phyloP scores from a whole-genome alignment of 768 basidiomycete genomes.

The Suillus cothurnatus region DNA sequence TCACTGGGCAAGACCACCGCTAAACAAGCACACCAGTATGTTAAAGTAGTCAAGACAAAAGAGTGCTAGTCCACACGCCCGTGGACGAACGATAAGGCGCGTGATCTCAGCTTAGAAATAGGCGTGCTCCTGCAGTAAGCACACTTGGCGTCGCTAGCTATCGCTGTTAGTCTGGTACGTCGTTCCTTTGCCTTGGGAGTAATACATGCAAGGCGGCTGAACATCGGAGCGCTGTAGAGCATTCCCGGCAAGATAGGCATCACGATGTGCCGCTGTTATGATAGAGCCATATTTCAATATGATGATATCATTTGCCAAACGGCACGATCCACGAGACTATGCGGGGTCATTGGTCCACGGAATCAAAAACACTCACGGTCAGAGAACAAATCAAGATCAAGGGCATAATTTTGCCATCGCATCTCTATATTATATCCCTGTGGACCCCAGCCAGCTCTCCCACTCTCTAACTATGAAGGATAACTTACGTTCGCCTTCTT shows the following conservation, averaged over 20 bases:
- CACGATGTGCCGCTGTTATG: background rate
- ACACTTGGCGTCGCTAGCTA: background rate
- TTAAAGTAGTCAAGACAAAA: background rate
- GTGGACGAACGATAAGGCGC: background rate
- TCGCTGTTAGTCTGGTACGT: background rate
- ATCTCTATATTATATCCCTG: constrained; percentile 8
- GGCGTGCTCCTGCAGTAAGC: too few species aligned
- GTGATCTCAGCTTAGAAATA: background rate
- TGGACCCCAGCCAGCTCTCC: constrained; percentile 31
- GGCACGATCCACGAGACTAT: background rate
- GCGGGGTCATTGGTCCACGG: background rate
- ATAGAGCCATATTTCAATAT: background rate
- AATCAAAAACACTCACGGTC: background rate
- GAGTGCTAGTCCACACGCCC: background rate
- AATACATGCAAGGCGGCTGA: background rate
- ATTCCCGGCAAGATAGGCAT: background rate
- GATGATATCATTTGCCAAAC: background rate
- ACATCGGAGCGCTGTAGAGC: background rate
- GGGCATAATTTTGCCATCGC: background rate
- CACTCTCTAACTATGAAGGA: constrained; percentile 21
- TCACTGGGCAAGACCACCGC: background rate
- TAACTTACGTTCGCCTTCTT: constrained; percentile 10
- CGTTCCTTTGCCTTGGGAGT: background rate
- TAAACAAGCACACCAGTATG: background rate
- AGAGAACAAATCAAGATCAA: background rate